Percentiles rank a stretch among this genome's conserved stretches.
Conservation (phyloP, 164 flowering plant genomes). For the Chimonanthus salicifolius region DNA sequence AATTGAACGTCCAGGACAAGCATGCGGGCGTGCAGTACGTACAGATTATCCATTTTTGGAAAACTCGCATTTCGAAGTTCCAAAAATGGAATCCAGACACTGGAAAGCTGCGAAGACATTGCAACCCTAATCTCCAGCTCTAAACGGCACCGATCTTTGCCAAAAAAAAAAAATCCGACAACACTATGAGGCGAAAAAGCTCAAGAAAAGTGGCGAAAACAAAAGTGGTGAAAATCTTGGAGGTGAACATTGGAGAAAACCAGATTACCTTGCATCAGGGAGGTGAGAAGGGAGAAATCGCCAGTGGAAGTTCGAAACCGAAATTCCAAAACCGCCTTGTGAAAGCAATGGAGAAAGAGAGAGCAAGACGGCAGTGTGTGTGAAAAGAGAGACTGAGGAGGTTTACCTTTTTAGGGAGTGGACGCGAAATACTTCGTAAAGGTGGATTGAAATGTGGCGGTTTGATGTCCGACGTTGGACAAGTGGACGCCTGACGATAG, state of each 20-base stretch:
- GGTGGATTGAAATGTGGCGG: slow-evolving; percentile 1
- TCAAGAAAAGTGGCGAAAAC: not conserved
- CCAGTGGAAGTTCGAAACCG: slow-evolving; percentile 17
- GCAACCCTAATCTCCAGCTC: not conserved
- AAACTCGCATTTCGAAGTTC: not conserved
- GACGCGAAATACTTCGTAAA: slow-evolving; percentile 17
- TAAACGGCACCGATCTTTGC: not conserved
- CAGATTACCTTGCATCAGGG: not conserved
- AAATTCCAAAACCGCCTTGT: slow-evolving; percentile 21
- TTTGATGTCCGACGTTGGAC: slow-evolving; percentile 22
- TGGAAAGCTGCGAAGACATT: not conserved
- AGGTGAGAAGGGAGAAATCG: slow-evolving; percentile 4
- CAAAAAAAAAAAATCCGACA: not conserved
- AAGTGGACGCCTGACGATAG: slow-evolving; percentile 5
- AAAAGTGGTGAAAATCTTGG: too few relatives aligned
- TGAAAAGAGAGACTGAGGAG: not conserved
- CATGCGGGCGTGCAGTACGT: too few relatives aligned
- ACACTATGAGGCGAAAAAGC: not conserved
- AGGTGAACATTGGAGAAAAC: not conserved
- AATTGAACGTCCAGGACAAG: too few relatives aligned
- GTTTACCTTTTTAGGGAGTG: slow-evolving; percentile 17
- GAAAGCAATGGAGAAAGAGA: slow-evolving; percentile 5
- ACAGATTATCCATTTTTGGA: too few relatives aligned
- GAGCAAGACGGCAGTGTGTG: slow-evolving; percentile 4
- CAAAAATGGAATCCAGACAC: not conserved